Base-by-base conservation (phyloP, 1,284 basidiomycete species). In the Ceratobasidium theobromae region DNA sequence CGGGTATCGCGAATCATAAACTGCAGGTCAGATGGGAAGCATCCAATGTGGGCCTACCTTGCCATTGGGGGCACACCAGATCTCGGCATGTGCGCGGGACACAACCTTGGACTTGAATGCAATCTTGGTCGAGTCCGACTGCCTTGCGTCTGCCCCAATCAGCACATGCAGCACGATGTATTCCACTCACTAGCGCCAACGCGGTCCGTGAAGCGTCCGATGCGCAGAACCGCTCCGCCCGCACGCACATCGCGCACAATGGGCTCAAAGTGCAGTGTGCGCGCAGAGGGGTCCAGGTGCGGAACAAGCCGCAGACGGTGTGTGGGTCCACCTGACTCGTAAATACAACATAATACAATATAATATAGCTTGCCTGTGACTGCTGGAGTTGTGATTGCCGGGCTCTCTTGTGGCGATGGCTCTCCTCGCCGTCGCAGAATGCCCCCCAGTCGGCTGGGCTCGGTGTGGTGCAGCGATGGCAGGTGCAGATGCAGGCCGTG, bases 91-190 rank as follows among this genome's bases (percentile, higher is more conserved):
- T 0, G 90, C 87, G 41, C 96, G 84, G 45, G 89, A 93, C 73
- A 99, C 96, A 74, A 98, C 96, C 76, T 98, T 98, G 76, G 86
- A 90, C 78, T 93, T 93, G 84, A 99, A 99, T 0, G 95, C 95
- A 52, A 98, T 86, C 74, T 93, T 93, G 74, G 88, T 86, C 28
- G 87, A 85, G 32, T 84, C 85, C 45, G 88, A 78, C 30, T 90
- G 85, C 71, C 88, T 89, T 69, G 86, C 82, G 6, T 86, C 86
- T 21, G 84, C 82, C 58, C 78, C 16, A 67, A 66, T 55, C 40
- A 41, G 64, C 46, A 51, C 43, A 54, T 28, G 54, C 67, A 27
- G 64, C 69, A 53, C 33, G 67, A 64, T 33, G 14, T 4, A 48
- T 46, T 25, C 3, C 35, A 35, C 46, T 23, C 41, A 1, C 85